phyloP scores from a whole-genome alignment of 176 grass and related monocot species.

The Bothriochloa decipiens region DNA sequence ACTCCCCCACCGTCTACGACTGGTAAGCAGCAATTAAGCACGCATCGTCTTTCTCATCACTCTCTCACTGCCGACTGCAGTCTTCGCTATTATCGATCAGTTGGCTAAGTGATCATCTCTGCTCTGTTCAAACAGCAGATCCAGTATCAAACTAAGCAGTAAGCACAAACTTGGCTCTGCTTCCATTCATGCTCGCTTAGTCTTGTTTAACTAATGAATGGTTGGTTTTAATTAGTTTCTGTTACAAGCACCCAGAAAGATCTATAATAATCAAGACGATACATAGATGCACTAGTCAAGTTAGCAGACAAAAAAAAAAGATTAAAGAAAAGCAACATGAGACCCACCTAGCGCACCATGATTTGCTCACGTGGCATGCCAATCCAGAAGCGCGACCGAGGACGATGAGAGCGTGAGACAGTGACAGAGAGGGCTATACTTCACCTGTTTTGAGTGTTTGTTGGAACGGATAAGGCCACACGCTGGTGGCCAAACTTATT shows the following conservation, averaged over 20 bases:
- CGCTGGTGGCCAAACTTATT: too few relatives aligned
- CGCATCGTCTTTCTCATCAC: too few relatives aligned
- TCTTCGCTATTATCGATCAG: too few relatives aligned
- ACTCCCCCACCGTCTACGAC: slow-evolving; percentile 93
- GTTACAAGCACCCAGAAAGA: background rate
- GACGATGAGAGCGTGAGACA: background rate
- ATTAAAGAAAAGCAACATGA: background rate
- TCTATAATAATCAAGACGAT: too few relatives aligned
- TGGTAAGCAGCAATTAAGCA: slow-evolving; percentile 47
- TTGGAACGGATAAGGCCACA: background rate
- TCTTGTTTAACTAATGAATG: too few relatives aligned
- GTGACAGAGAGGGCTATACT: background rate
- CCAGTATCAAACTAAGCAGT: too few relatives aligned
- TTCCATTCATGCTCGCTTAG: too few relatives aligned
- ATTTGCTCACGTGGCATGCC: slow-evolving; percentile 6
- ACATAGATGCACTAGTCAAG: background rate
- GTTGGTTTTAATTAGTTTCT: too few relatives aligned
- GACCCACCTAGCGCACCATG: background rate
- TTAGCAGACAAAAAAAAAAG: background rate
- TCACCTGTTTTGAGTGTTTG: background rate
- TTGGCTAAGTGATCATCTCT: background rate
- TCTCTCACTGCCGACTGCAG: background rate
- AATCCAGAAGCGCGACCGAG: background rate
- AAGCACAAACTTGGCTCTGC: too few relatives aligned
- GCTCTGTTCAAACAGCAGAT: background rate